Base-by-base conservation (phyloP, 164 flowering plant genomes). In the Amborella trichopoda region DNA sequence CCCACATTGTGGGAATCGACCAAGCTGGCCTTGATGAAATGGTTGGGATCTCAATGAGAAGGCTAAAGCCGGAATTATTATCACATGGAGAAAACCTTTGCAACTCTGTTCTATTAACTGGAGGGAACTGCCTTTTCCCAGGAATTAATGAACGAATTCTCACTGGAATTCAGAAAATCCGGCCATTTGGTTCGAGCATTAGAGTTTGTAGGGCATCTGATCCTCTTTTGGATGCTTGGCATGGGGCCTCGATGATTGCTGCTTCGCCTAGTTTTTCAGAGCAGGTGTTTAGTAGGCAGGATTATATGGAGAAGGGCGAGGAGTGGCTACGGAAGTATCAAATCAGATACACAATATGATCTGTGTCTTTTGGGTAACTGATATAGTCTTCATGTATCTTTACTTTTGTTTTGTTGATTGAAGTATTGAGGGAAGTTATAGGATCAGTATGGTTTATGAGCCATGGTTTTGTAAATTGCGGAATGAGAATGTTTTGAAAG, bases 11-110 rank as follows among this genome's bases (percentile, higher is more conserved):
- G 26, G 97, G 94, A 23, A 41, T 93, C 4, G 89, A 88, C 54
- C 99, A 93, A 67, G 80, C 68, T 19, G 99, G 99, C 19, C 59
- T 88, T 47, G 99, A 88, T 58, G 97, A 93, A 72, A 85, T 93
- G 97, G 68, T 66, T 23, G 89, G 97, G 8, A 74, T 78, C 22
- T 81, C 99, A 13, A 48, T 93, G 5, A 64, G 83, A 48, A 72
- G 95, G 73, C 50, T 88, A 61, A 65, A 73, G 1, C 45, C 52
- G 2, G 64, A 53, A 37, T 68, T 37, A 16, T 44, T 57, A 41
- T 60, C 47, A 11, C 5, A 71, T 23, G 83, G 77, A 46, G 72
- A 75, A 26, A 76, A 69, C 51, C 48, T 93, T 21, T 78, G 85
- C 16, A 68, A 57, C 44, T 88, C 96, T 14, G 72, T 93, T 27